Base-by-base conservation (phyloP, 495 filamentous ascomycete species). In the Geoglossum glabrum region DNA sequence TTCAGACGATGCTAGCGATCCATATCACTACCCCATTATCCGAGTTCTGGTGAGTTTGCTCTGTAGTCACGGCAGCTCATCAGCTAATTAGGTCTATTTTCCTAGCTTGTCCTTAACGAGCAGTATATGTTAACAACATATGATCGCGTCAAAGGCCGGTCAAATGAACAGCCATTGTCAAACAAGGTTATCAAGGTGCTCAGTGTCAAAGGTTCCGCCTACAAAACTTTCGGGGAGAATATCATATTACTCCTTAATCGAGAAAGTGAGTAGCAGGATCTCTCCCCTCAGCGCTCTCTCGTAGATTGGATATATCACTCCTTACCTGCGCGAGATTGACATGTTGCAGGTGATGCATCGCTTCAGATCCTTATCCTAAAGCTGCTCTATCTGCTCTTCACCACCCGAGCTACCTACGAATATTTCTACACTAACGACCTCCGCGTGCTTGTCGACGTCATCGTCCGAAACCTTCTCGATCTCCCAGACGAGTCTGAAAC, bases 401-500 rank as follows among this genome's bases (percentile, higher is more conserved):
- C 88, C 10, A 96, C 87, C 13, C 78, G 79, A 3, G 78, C 84
- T 28, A 98, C 93, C 0, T 84, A 89, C 68, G 92, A 98, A 68
- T 98, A 97, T 68, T 98, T 98, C 68, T 98, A 95, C 65, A 95
- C 87, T 21, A 98, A 98, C 67, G 92, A 98, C 65, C 76, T 98
- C 8, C 86, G 86, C 45, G 92, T 98, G 13, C 78, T 98, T 15
- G 78, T 97, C 43, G 92, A 98, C 64, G 90, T 98, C 64, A 85
- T 97, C 56, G 87, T 98, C 57, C 88, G 92, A 36, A 98, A 98
- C 62, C 75, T 98, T 13, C 79, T 97, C 38, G 92, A 98, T 66
- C 76, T 98, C 5, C 90, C 90, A 0, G 81, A 84, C 58, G 86
- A 90, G 61, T 76, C 86, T 56, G 74, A 78, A 55, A 77, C 87